Evolutionary conservation across 306 rosid genomes (phyloP).

Genomic region (Acacia confusa): DNA sequence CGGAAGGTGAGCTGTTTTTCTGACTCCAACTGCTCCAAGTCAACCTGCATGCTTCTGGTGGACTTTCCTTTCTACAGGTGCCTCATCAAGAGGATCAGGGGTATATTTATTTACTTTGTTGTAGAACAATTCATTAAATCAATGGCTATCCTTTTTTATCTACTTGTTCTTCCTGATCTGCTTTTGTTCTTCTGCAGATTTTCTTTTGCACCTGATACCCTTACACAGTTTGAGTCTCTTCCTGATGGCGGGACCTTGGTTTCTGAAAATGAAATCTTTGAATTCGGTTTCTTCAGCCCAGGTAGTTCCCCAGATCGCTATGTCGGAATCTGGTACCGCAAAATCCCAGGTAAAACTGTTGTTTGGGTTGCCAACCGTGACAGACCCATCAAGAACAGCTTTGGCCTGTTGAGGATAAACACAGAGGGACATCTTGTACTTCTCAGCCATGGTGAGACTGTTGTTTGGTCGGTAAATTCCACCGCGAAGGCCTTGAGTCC

Average conservation of each 20-base stretch:
- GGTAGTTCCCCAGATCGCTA: constrained; percentile 28
- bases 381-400: constrained; percentile 37
- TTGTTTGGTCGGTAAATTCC: constrained; percentile 39
- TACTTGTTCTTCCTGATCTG: background rate
- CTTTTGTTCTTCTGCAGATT: background rate
- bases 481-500: background rate
- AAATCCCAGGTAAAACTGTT: constrained; percentile 25
- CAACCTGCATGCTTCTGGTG: background rate
- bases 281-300: constrained; percentile 15
- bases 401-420: constrained; percentile 36
- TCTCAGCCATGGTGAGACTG: background rate
- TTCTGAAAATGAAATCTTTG: background rate
- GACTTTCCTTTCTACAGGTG: background rate
- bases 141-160: background rate
- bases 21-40: background rate
- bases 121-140: background rate
- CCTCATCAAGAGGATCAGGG: background rate
- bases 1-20: too few relatives aligned
- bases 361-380: constrained; percentile 60
- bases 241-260: too few relatives aligned
- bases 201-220: background rate
- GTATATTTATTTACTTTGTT: background rate
- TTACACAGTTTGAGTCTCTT: background rate
- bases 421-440: constrained; percentile 27
- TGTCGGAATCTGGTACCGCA: constrained; percentile 59